Conservation (phyloP, 306 rosid genomes). For the Prunus armeniaca region DNA sequence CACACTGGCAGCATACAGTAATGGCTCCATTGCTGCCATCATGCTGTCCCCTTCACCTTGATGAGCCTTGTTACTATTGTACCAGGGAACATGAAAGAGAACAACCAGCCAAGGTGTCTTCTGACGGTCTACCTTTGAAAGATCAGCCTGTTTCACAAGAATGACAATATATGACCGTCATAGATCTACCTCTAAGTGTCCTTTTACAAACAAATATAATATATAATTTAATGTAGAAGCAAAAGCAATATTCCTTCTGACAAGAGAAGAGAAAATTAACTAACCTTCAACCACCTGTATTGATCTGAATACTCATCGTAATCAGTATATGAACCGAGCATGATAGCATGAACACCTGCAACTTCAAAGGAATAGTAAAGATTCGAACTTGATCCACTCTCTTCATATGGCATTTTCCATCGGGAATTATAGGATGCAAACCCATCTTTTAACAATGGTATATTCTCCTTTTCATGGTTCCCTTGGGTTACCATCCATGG, state of each 20-base stretch:
- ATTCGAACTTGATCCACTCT: constrained; percentile 84
- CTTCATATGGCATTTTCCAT: constrained; percentile 93
- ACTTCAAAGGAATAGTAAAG: constrained; percentile 93
- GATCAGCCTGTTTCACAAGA: constrained; percentile 53
- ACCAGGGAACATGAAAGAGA: constrained; percentile 89
- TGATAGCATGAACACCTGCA: constrained; percentile 66
- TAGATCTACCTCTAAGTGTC: background rate
- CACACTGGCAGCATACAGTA: constrained; percentile 71
- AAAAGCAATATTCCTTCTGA: constrained; percentile 3
- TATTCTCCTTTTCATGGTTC: constrained; percentile 76
- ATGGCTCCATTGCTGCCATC: constrained; percentile 82
- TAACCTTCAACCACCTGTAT: constrained; percentile 86
- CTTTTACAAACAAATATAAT: background rate
- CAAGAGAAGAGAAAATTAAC: constrained; percentile 23
- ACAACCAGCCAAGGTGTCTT: constrained; percentile 86
- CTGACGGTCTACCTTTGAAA: constrained; percentile 68
- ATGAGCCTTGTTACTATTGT: constrained; percentile 87
- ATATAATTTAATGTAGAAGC: background rate
- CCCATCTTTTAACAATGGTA: constrained; percentile 62
- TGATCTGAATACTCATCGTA: constrained; percentile 75
- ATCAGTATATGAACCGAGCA: constrained; percentile 91
- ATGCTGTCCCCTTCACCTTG: constrained; percentile 73
- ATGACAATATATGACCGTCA: background rate
- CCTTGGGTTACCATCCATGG: constrained; percentile 99
- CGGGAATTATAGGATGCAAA: constrained; percentile 75